phyloP scores from a whole-genome alignment of 257 asterid genomes.

The Eustoma russellianum region DNA sequence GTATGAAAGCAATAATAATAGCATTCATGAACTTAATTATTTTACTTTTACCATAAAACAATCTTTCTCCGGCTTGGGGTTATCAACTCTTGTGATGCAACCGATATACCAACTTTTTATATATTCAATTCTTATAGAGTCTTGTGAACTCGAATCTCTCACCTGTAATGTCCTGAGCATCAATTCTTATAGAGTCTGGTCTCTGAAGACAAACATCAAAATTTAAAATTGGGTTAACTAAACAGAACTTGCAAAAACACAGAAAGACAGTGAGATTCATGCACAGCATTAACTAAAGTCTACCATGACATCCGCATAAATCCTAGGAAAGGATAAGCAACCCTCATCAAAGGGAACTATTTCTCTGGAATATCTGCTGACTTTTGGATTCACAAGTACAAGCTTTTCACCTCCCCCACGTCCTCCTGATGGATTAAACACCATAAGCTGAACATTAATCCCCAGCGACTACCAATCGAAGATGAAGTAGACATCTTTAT shows the following conservation, averaged over 20 bases:
- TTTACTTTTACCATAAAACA: no score
- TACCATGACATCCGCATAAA: constrained; percentile 71
- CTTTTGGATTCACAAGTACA: constrained; percentile 78
- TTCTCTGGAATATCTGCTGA: constrained; percentile 57
- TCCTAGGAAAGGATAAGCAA: constrained; percentile 86
- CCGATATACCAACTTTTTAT: no score
- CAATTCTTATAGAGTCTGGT: constrained; percentile 71
- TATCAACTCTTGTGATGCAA: no score
- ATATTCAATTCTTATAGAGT: no score
- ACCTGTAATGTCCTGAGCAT: constrained; percentile 76
- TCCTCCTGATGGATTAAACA: constrained; percentile 78
- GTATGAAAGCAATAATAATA: no score
- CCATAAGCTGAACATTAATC: constrained; percentile 78
- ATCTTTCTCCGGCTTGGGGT: no score
- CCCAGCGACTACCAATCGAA: no score
- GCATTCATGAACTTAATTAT: no score
- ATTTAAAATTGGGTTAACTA: neutral
- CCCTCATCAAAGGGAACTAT: constrained; percentile 68
- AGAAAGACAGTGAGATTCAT: neutral
- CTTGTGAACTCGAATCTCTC: constrained; percentile 49
- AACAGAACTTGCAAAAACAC: neutral
- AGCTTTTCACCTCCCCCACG: constrained; percentile 86
- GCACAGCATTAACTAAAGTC: neutral
- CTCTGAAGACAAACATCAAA: constrained; percentile 38
- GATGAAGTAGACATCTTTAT: no score